These are phyloP conservation scores for Quercus wislizeni DNA, from an alignment of 306 rosid species.

Conservation along the genomic window DNA sequence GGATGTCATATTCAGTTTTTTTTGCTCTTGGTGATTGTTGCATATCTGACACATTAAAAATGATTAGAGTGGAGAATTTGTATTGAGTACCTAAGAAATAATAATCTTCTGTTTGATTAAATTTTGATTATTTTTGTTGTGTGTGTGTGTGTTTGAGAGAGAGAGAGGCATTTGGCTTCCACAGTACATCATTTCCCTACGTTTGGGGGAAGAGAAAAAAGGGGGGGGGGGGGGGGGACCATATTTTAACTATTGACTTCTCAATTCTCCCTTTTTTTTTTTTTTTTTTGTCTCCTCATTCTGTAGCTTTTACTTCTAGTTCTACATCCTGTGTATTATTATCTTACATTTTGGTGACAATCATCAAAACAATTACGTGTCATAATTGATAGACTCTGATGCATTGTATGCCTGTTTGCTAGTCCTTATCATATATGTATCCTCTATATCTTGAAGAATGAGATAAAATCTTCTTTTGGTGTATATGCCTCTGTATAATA, in stretches of 20 bases:
- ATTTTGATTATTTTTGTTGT: not conserved
- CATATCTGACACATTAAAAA: not conserved
- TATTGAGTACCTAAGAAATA: not conserved
- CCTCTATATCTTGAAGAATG: not conserved
- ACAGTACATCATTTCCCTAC: not conserved
- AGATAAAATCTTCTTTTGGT: not conserved
- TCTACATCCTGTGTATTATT: not conserved
- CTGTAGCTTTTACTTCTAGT: not conserved
- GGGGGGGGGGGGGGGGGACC: not conserved
- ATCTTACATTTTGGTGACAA: not conserved
- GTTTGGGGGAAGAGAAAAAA: too few species aligned
- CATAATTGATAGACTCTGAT: not conserved
- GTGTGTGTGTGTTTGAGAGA: not conserved
- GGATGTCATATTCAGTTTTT: not conserved
- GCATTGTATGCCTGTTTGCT: not conserved
- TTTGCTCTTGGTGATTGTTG: not conserved
- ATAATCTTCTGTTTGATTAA: not conserved
- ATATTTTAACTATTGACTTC: not conserved
- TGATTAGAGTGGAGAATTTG: not conserved
- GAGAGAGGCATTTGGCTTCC: not conserved
- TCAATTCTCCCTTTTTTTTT: not conserved
- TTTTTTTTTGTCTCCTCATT: not conserved
- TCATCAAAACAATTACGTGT: not conserved
- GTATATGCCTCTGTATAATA: not conserved
- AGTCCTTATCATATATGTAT: not conserved